Evolutionary conservation across 1,139 yeast genomes (phyloP).

Genomic region (Dujonia santamariae): DNA sequence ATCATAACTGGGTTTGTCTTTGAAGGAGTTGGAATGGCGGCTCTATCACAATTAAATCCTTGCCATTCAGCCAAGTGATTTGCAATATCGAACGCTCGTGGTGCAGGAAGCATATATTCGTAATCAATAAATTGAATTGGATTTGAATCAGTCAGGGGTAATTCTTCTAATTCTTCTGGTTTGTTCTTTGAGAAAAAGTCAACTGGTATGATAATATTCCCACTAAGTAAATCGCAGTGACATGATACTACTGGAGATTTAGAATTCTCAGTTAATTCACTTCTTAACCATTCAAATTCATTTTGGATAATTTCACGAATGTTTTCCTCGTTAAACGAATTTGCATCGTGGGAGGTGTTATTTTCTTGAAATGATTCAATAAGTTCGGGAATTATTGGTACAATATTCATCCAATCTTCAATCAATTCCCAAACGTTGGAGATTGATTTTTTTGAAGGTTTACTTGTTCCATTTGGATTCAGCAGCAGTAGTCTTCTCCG

Average conservation of each 20-base stretch:
- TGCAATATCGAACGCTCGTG: conserved; percentile 81
- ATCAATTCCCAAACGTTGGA: conserved; percentile 59
- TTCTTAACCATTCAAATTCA: conserved; percentile 58
- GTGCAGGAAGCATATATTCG: conserved; percentile 79
- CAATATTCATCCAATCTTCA: conserved; percentile 58
- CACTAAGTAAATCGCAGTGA: conserved; percentile 72
- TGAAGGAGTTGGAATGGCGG: conserved; percentile 56
- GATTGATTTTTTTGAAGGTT: conserved; percentile 25
- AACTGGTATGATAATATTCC: conserved; percentile 65
- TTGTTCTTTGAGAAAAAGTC: conserved; percentile 18
- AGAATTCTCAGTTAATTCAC: conserved; percentile 27
- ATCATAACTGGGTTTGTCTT: conserved; percentile 43
- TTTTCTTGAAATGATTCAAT: conserved; percentile 39
- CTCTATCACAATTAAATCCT: conserved; percentile 69
- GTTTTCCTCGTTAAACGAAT: conserved; percentile 17
- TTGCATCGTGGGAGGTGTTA: conserved; percentile 15
- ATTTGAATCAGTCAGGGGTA: conserved; percentile 16
- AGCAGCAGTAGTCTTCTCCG: conserved; percentile 7
- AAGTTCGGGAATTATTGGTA: conserved; percentile 51
- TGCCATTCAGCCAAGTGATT: conserved; percentile 88
- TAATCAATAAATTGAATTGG: conserved; percentile 73
- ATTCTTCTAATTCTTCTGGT: too few relatives aligned
- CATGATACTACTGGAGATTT: conserved; percentile 59
- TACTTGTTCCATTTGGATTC: neutral
- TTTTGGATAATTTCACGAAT: conserved; percentile 35